Percentiles rank a stretch among this genome's conserved stretches.
These are phyloP conservation scores for Epicoccum sorghinum DNA, from an alignment of 2,329 filamentous ascomycete genomes.

Conservation along the genomic window DNA sequence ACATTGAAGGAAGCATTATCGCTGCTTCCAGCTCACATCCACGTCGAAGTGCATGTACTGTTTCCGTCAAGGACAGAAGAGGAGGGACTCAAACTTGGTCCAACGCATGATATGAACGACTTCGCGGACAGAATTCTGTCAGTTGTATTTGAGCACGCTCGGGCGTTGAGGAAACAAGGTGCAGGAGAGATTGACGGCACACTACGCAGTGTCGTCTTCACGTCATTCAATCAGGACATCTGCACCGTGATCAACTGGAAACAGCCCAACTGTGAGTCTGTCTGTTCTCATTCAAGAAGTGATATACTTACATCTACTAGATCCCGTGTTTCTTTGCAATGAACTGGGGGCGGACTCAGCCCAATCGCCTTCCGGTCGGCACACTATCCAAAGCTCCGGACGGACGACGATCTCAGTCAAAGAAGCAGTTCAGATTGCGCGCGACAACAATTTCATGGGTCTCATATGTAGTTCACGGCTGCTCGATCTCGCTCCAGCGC, in stretches of 20 bases:
- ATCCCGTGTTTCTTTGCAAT: constrained; percentile 94
- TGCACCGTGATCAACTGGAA: constrained; percentile 99
- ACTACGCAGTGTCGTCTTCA: constrained; percentile 89
- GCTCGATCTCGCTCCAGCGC: constrained; percentile 81
- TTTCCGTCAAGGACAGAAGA: constrained; percentile 83
- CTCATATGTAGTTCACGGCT: constrained; percentile 87
- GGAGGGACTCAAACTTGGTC: constrained; percentile 69
- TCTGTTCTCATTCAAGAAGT: not conserved
- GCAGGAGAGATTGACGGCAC: constrained; percentile 62
- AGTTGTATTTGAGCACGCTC: constrained; percentile 90
- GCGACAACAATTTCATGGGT: constrained; percentile 98
- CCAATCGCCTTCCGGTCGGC: constrained; percentile 37
- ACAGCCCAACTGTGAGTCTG: constrained; percentile 81
- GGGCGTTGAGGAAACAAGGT: constrained; percentile 67
- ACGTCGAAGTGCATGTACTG: constrained; percentile 89
- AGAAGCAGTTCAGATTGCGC: constrained; percentile 89
- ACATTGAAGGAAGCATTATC: constrained; percentile 78
- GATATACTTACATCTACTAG: constrained; percentile 46
- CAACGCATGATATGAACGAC: constrained; percentile 80
- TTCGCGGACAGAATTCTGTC: constrained; percentile 84
- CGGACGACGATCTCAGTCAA: constrained; percentile 85
- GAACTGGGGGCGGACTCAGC: constrained; percentile 74
- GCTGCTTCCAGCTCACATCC: constrained; percentile 77
- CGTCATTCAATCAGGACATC: constrained; percentile 86
- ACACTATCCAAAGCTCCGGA: constrained; percentile 65